Base-by-base conservation (phyloP, 1,284 basidiomycete genomes). In the Athelia sp. region DNA sequence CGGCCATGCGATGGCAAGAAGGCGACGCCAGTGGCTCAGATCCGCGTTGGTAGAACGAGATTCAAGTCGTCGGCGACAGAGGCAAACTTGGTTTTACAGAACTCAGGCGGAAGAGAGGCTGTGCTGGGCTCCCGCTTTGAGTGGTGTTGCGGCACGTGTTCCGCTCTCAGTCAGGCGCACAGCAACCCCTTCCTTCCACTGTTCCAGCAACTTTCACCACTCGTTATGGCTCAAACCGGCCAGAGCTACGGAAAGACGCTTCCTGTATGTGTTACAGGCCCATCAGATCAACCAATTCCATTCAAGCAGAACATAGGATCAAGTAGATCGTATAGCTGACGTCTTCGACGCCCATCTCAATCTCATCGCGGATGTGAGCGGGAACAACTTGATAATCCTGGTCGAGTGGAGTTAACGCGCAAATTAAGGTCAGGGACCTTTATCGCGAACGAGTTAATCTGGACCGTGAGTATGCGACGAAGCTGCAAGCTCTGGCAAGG, bases 381-480 rank as follows among this genome's bases (percentile, higher is more conserved):
- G 26, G 26, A 29, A 29, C 26, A n/a, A 4, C 13, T 13, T 29
- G 4, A 13, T 4, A 6, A 4, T 29, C 26, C 13, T 29, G 4
- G 4, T 6, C 13, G 26, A 6, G 26, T 29, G 26, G 13, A 13
- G 13, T 29, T 29, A 6, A 29, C 26, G 26, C 26, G 26, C 53
- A 43, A 50, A 45, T 50, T 40, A 45, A 90, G 87, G 75, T 85
- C 47, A 79, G 86, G 47, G 87, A 90, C 44, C 61, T 90, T 44
- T 82, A 88, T 60, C 72, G 73, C 47, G 84, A 85, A 48, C 75
- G 83, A 38, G 79, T 71, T 15, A 74, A 71, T 13, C 69, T 91
- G 13, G 89, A 92, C 63, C 79, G 82, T 47, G 87, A 92, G 59
- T 90, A 89, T 61, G 84, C 87, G 1, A 61, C 67, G 18, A 90